A percentile compares a stretch with the other conserved stretches of the same genome.
phyloP scores from a whole-genome alignment of 495 filamentous ascomycete genomes.

The Filosporella fistucella region DNA sequence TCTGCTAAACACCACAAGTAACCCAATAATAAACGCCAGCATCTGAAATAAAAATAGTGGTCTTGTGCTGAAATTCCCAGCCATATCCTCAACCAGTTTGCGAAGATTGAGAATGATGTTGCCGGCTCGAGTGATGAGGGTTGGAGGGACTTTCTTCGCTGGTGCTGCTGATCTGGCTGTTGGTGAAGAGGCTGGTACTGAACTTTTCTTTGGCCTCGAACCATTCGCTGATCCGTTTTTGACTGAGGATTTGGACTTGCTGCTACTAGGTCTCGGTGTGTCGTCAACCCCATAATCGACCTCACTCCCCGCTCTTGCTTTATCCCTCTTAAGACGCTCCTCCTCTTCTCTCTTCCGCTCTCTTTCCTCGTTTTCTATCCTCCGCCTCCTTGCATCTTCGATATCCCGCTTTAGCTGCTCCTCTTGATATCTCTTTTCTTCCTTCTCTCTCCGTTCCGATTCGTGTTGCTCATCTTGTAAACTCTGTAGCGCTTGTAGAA shows the following conservation, averaged over 20 bases:
- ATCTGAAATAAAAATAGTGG: constrained; percentile 71
- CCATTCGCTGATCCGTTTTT: constrained; percentile 22
- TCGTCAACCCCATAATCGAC: constrained; percentile 52
- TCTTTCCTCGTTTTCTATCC: constrained; percentile 48
- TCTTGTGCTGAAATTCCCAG: constrained; percentile 60
- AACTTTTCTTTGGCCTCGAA: constrained; percentile 22
- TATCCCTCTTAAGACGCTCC: constrained; percentile 19
- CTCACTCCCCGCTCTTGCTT: constrained; percentile 45
- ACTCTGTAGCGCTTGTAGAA: constrained; percentile 70
- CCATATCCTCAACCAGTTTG: constrained; percentile 57
- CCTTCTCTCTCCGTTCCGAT: constrained; percentile 54
- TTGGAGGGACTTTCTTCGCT: constrained; percentile 30
- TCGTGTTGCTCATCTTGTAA: constrained; percentile 69
- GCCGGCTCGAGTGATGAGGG: constrained; percentile 43
- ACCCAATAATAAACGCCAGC: constrained; percentile 75
- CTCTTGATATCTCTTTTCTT: constrained; percentile 57
- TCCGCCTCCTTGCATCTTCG: constrained; percentile 48
- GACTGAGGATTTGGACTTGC: constrained; percentile 6
- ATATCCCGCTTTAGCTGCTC: constrained; percentile 55
- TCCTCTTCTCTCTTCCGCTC: constrained; percentile 37
- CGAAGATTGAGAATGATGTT: constrained; percentile 50
- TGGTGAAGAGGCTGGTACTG: constrained; percentile 13
- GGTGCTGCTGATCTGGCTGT: constrained; percentile 25
- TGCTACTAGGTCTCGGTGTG: constrained; percentile 9
- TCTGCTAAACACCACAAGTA: constrained; percentile 72